Evolutionary conservation across 208 protist genomes (phyloP).

Genomic region (Leishmania mexicana): DNA sequence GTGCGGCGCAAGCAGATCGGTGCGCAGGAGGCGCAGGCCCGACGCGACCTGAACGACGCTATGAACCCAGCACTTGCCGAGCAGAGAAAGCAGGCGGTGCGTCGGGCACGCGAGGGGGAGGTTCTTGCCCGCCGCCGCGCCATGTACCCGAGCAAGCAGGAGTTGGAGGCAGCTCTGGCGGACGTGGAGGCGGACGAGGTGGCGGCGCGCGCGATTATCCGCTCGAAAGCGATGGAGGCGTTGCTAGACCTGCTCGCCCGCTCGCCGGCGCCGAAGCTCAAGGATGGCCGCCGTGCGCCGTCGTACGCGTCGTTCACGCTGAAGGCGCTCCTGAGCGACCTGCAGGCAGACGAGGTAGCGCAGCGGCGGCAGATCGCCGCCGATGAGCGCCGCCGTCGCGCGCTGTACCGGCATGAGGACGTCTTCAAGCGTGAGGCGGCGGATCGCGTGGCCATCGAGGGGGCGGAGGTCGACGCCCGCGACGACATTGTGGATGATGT

Average conservation of each 20-base stretch:
- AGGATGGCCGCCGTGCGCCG: constrained; percentile 18
- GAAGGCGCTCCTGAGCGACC: constrained; percentile 31
- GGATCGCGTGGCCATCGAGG: constrained; percentile 50
- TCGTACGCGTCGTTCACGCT: constrained; percentile 29
- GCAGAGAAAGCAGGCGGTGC: constrained; percentile 29
- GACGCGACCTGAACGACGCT: constrained; percentile 45
- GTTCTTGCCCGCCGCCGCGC: constrained; percentile 11
- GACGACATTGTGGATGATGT: constrained; percentile 56
- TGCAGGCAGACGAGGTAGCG: constrained; percentile 51
- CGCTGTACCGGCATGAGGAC: constrained; percentile 57
- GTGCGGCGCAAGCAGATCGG: constrained; percentile 50
- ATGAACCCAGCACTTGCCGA: constrained; percentile 43
- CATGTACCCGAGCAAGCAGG: neutral
- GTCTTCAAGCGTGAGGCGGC: constrained; percentile 46
- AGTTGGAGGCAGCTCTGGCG: constrained; percentile 34
- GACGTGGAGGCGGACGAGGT: constrained; percentile 54
- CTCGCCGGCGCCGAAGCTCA: constrained; percentile 3
- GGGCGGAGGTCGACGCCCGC: constrained; percentile 50
- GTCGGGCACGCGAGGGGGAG: constrained; percentile 29
- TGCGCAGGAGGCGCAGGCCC: constrained; percentile 44
- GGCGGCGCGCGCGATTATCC: constrained; percentile 51
- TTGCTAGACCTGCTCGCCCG: constrained; percentile 54
- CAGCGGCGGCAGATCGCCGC: constrained; percentile 46
- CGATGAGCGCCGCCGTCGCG: constrained; percentile 59
- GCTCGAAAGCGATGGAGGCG: constrained; percentile 62